Conservation (phyloP, 2,329 filamentous ascomycete species). For the Fusarium xylarioides region DNA sequence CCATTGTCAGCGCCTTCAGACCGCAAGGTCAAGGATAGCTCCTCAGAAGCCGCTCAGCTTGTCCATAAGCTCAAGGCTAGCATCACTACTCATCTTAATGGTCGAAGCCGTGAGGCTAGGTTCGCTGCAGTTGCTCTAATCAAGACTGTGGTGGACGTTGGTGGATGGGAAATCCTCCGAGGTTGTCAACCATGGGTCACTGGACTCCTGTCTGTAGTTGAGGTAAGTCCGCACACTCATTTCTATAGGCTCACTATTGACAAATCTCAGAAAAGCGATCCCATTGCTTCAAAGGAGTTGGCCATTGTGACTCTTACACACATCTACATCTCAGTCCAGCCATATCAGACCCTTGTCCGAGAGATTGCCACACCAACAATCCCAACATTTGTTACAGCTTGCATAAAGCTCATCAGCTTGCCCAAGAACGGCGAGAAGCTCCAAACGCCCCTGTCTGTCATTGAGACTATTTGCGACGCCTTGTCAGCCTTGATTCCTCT, state of each 20-base stretch:
- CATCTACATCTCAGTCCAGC: conserved; percentile 84
- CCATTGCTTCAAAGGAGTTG: conserved; percentile 77
- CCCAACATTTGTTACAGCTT: conserved; percentile 76
- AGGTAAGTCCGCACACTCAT: conserved; percentile 57
- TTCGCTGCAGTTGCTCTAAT: conserved; percentile 81
- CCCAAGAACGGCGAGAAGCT: conserved; percentile 44
- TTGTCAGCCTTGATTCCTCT: conserved; percentile 78
- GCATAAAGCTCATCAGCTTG: conserved; percentile 71
- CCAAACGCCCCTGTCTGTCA: conserved; percentile 56
- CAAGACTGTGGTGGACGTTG: conserved; percentile 83
- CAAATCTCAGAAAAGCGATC: conserved; percentile 74
- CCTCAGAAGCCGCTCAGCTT: conserved; percentile 72
- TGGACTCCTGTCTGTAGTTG: conserved; percentile 77
- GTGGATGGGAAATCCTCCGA: conserved; percentile 83
- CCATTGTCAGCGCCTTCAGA: conserved; percentile 72
- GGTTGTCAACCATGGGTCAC: conserved; percentile 79
- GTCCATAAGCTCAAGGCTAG: conserved; percentile 85
- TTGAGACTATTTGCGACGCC: conserved; percentile 76
- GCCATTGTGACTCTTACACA: conserved; percentile 80
- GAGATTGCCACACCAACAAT: conserved; percentile 89
- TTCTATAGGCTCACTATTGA: conserved; percentile 30
- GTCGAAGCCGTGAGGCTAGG: conserved; percentile 76
- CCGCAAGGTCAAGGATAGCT: conserved; percentile 67
- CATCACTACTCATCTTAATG: conserved; percentile 79
- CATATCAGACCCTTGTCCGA: conserved; percentile 82